phyloP scores from a whole-genome alignment of 2,329 filamentous ascomycete genomes.

The Albifimbria verrucaria region DNA sequence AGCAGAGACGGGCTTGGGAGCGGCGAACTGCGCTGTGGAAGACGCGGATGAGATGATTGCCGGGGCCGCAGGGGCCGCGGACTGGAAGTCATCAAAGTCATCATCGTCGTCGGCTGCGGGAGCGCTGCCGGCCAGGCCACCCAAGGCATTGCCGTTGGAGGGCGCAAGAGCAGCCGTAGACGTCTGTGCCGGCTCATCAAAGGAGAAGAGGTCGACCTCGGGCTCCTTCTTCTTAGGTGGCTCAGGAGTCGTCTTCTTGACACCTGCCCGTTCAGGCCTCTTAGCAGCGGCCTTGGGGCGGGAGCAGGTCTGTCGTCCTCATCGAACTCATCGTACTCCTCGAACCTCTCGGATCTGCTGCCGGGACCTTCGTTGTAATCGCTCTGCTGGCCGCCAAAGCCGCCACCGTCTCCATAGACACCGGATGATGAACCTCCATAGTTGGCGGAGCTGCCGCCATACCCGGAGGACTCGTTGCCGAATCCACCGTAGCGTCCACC shows the following conservation, averaged over 20 bases:
- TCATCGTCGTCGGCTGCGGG: conserved; percentile 68
- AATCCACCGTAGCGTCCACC: conserved; percentile 79
- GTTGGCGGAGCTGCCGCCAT: conserved; percentile 40
- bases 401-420: conserved; percentile 94
- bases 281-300: conserved; percentile 42
- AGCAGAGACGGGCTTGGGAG: conserved; percentile 81
- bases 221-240: conserved; percentile 79
- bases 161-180: conserved; percentile 40
- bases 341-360: conserved; percentile 70
- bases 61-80: conserved; percentile 63
- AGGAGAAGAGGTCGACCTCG: conserved; percentile 90
- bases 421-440: conserved; percentile 63
- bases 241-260: conserved; percentile 49
- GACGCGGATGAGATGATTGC: conserved; percentile 49
- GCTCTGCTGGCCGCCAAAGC: conserved; percentile 75
- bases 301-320: conserved; percentile 56
- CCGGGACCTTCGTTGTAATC: conserved; percentile 64
- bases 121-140: conserved; percentile 35
- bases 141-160: conserved; percentile 44
- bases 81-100: conserved; percentile 97
- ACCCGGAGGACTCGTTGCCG: conserved; percentile 77
- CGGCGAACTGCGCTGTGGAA: conserved; percentile 65
- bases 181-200: conserved; percentile 69
- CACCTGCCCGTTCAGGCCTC: conserved; percentile 26
- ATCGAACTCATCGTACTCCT: conserved; percentile 96